Evolutionary conservation across 805 yeast species (phyloP), one percentile per base, ranked within the genome.

Genomic region (Candida arabinofermentans): DNA sequence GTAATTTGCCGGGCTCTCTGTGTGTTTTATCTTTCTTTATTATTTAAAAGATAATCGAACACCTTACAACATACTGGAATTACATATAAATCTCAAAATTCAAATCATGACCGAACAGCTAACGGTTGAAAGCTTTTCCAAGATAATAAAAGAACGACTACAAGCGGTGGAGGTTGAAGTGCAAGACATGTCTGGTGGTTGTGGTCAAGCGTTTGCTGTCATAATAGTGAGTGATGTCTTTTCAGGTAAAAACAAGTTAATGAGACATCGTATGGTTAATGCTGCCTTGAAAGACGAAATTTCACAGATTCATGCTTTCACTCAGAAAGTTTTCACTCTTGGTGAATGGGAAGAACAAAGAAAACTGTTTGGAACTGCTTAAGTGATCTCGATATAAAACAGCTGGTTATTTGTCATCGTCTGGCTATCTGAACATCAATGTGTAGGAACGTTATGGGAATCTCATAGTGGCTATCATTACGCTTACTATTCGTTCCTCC

Each of bases 141-240:
- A 62, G 12, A 64, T 72, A 21, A 81, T 85, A 38, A 66, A 70
- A 34, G 73, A 73, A 14, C 62, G 83, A 32, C 72, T 86, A n/a
- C 66, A 67, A 18, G 88, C 93, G 8, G 44, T 55, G 0, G 76
- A 82, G 46, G 87, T 81, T 9, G 83, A 81, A 53, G 89, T 86
- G 6, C 82, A 76, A 46, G 95, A 86, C 50, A 75, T 79, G 70
- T 80, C 82, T 9, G 95, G 95, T 13, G 99, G 99, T 1, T 93
- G 99, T 65, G 99, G 99, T 5, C 96, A 91, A 62, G 96, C 98
- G 2, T 91, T 90, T 64, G 96, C 95, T 29, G 96, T 89, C 26
- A 75, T 86, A 6, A 90, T 95, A 22, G 96, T 93, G 8, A 67
- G 71, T 64, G 72, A 78, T 34, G 57, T 70, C 18, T 93, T 95